phyloP scores from a whole-genome alignment of 2,329 filamentous ascomycete genomes.

The Paecilomyces niveus region DNA sequence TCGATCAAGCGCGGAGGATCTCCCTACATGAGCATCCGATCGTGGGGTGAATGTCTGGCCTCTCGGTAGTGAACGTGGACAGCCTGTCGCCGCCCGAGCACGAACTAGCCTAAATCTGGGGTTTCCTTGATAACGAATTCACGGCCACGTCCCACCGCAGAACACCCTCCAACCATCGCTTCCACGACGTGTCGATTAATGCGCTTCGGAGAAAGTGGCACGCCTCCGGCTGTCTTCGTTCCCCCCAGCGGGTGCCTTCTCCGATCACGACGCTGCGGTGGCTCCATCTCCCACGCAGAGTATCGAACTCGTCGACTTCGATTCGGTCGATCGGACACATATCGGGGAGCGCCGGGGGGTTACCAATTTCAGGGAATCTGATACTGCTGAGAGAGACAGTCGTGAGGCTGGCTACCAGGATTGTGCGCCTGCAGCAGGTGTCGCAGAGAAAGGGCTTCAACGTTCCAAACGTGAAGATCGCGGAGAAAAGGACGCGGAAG shows the following conservation, averaged over 20 bases:
- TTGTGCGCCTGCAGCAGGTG: not conserved
- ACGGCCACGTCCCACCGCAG: not conserved
- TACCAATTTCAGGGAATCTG: not conserved
- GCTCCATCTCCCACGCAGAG: conserved; percentile 16
- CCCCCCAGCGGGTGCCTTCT: not conserved
- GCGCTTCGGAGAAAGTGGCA: not conserved
- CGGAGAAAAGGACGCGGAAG: not conserved
- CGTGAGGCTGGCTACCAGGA: not conserved
- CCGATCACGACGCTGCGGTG: conserved; percentile 12
- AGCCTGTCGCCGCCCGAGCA: not conserved
- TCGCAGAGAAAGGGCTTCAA: not conserved
- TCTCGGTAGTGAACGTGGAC: not conserved
- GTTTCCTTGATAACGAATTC: not conserved
- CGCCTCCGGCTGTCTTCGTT: not conserved
- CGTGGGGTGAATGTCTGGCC: not conserved
- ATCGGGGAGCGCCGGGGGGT: not conserved
- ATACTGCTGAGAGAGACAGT: not conserved
- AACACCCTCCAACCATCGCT: not conserved
- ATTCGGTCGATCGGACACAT: conserved; percentile 2
- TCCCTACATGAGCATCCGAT: not conserved
- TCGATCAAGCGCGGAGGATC: not conserved
- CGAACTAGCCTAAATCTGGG: not conserved
- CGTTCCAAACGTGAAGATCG: not conserved
- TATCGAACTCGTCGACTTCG: conserved; percentile 27
- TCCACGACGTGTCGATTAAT: not conserved